Conservation (phyloP, 2,329 filamentous ascomycete genomes). For the Elsinoe necatrix region DNA sequence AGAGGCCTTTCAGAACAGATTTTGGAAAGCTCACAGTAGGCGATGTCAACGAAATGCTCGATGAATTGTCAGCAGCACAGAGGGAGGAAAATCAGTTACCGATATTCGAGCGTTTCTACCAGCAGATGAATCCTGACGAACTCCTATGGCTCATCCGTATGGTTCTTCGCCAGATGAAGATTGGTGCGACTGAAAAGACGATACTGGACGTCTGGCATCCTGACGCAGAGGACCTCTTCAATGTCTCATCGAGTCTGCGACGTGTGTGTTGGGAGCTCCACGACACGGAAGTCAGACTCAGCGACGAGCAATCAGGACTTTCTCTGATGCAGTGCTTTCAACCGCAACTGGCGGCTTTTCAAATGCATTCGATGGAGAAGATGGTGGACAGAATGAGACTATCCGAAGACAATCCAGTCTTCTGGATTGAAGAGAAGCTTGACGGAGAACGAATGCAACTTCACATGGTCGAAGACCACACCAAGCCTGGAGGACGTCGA, state of each 20-base stretch:
- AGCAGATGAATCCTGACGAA: constrained; percentile 86
- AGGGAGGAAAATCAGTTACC: constrained; percentile 78
- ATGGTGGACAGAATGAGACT: constrained; percentile 63
- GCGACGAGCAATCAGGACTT: constrained; percentile 66
- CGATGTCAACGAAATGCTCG: constrained; percentile 80
- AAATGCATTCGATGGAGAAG: constrained; percentile 71
- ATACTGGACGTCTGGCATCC: constrained; percentile 60
- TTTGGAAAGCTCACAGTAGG: constrained; percentile 75
- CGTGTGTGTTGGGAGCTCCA: constrained; percentile 91
- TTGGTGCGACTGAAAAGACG: constrained; percentile 76
- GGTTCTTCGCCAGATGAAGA: constrained; percentile 70
- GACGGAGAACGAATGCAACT: constrained; percentile 97
- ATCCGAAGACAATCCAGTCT: constrained; percentile 63
- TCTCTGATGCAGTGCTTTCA: constrained; percentile 91
- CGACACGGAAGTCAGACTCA: constrained; percentile 62
- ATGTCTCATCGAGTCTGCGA: constrained; percentile 79
- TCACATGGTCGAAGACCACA: constrained; percentile 71
- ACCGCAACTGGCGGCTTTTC: constrained; percentile 87
- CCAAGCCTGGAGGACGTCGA: constrained; percentile 56
- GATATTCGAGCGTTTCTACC: constrained; percentile 77
- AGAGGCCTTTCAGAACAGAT: constrained; percentile 65
- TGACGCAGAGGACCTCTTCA: constrained; percentile 57
- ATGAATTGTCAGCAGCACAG: constrained; percentile 63
- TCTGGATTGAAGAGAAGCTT: constrained; percentile 97
- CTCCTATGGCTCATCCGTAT: constrained; percentile 92